A percentile compares a stretch with the other conserved stretches of the same genome.
These are phyloP conservation scores for Colletotrichum godetiae DNA, from an alignment of 2,329 filamentous ascomycete genomes.

Conservation along the genomic window DNA sequence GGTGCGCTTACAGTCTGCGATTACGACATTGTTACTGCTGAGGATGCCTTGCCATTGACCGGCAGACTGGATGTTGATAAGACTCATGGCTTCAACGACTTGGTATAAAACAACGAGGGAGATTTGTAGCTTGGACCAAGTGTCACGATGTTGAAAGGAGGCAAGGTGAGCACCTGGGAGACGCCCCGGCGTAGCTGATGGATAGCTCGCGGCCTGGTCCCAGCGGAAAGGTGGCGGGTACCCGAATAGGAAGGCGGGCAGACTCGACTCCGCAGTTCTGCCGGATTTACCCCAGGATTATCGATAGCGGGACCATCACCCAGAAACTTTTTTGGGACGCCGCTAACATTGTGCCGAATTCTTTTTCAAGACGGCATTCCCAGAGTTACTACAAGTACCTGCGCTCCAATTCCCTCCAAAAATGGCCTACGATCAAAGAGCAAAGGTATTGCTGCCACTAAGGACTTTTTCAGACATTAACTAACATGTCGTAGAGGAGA, in stretches of 20 bases:
- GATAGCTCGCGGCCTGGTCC: conserved; percentile 23
- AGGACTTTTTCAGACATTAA: too few species aligned
- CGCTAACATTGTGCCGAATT: conserved; percentile 1
- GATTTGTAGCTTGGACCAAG: conserved; percentile 15
- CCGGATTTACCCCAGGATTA: conserved; percentile 37
- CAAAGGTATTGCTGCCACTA: conserved; percentile 28
- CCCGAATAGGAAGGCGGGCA: conserved; percentile 40
- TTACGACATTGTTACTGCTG: conserved; percentile 79
- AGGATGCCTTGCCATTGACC: conserved; percentile 80
- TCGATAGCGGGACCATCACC: conserved; percentile 18
- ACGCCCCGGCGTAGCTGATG: conserved; percentile 3
- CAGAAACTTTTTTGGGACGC: conserved; percentile 30
- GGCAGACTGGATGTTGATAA: conserved; percentile 70
- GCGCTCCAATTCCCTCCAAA: neutral
- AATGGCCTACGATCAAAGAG: conserved; percentile 34
- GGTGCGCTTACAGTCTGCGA: conserved; percentile 83
- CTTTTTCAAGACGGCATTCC: neutral
- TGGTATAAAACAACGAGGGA: neutral
- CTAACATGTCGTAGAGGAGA: conserved; percentile 55
- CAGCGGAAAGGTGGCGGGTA: conserved; percentile 26
- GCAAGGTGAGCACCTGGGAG: neutral
- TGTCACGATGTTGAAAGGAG: neutral
- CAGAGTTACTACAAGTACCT: neutral
- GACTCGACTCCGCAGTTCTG: conserved; percentile 35
- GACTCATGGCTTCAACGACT: conserved; percentile 52